Conservation (phyloP, 192 early-diverging fungal genomes). For the Haplosporangium gracile region DNA sequence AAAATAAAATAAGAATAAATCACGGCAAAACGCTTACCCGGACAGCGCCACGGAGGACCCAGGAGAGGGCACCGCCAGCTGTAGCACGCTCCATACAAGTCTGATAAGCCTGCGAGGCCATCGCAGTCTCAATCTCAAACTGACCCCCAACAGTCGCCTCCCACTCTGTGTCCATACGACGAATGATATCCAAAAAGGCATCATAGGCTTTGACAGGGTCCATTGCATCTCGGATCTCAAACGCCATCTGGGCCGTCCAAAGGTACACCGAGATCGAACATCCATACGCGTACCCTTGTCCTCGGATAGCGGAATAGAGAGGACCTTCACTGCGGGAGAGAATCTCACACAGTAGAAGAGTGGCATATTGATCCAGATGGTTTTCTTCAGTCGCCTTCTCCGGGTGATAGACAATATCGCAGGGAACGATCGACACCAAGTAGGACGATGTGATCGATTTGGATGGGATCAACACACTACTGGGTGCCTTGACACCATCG, state of each 20-base stretch:
- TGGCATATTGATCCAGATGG: constrained; percentile 65
- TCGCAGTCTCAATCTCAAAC: constrained; percentile 54
- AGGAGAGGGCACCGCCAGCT: constrained; percentile 45
- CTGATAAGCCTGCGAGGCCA: constrained; percentile 52
- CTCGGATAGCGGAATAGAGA: constrained; percentile 81
- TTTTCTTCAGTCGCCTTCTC: constrained; percentile 56
- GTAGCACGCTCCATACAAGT: constrained; percentile 53
- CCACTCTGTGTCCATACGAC: constrained; percentile 50
- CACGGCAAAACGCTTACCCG: constrained; percentile 17
- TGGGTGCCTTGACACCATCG: constrained; percentile 28
- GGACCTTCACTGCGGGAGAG: constrained; percentile 82
- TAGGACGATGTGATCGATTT: constrained; percentile 62
- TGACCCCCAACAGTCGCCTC: constrained; percentile 34
- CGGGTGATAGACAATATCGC: constrained; percentile 56
- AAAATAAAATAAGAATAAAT: background rate
- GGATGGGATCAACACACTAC: constrained; percentile 61
- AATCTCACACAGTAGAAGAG: constrained; percentile 75
- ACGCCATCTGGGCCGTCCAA: constrained; percentile 69
- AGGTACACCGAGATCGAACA: constrained; percentile 65
- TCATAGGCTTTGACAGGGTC: constrained; percentile 54
- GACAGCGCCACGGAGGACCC: constrained; percentile 49
- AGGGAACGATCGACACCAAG: constrained; percentile 56
- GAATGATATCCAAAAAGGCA: constrained; percentile 55
- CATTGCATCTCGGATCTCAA: constrained; percentile 46
- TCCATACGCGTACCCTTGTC: constrained; percentile 83